phyloP scores from a whole-genome alignment of 176 grass and related monocot species.

The Oryza nivara region DNA sequence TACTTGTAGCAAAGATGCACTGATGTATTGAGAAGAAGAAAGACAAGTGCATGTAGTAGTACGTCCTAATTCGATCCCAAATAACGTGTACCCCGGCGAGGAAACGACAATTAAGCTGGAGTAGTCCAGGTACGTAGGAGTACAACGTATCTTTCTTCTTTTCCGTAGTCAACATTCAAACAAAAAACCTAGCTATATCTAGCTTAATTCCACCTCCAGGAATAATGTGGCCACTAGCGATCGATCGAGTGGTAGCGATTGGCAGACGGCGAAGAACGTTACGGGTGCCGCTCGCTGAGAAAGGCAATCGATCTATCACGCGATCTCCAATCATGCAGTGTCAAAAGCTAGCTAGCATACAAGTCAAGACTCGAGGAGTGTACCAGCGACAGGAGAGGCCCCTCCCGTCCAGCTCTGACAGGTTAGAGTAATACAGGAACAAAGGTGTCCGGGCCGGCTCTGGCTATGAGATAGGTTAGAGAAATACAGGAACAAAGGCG shows the following conservation, averaged over 20 bases:
- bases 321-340: not conserved
- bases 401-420: not conserved
- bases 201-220: not conserved
- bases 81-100: not conserved
- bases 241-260: not conserved
- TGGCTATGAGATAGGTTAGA: not conserved
- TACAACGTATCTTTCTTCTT: not conserved
- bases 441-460: not conserved
- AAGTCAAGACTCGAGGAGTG: no score
- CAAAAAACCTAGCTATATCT: not conserved
- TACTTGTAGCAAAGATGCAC: not conserved
- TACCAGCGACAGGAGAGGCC: not conserved
- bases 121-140: not conserved
- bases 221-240: slow-evolving; percentile 7
- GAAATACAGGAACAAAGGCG: slow-evolving; percentile 35
- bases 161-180: not conserved
- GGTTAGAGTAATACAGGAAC: slow-evolving; percentile 22
- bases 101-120: not conserved
- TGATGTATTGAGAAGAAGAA: no score
- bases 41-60: no score
- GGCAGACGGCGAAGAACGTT: not conserved
- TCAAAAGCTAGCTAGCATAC: no score
- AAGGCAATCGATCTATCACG: not conserved
- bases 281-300: not conserved
- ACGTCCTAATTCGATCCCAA: not conserved